Percentiles rank a stretch among this genome's conserved stretches.
Evolutionary conservation across 129 eudicot genomes (phyloP).

Genomic region (Calendula officinalis): DNA sequence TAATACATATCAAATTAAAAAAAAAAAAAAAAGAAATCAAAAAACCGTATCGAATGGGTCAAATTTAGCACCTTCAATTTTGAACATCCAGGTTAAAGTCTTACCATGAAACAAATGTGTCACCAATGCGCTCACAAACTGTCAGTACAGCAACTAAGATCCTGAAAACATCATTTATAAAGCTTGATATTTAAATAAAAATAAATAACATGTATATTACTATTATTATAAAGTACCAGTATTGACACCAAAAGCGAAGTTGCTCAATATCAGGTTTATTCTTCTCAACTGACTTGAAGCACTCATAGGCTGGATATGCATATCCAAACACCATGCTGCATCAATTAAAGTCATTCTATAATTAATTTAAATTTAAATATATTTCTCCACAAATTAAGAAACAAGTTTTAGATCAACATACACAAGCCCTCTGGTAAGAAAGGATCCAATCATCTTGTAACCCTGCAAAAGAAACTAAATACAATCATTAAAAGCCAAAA

Average conservation of each 20-base stretch:
- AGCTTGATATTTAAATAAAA: slow-evolving; percentile 1
- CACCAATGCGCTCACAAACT: slow-evolving; percentile 81
- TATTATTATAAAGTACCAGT: slow-evolving; percentile 48
- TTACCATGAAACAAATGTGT: slow-evolving; percentile 85
- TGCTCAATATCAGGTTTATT: slow-evolving; percentile 83
- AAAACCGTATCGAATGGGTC: neutral
- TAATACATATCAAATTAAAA: too few species aligned
- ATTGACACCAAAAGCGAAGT: slow-evolving; percentile 96
- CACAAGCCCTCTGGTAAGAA: slow-evolving; percentile 92
- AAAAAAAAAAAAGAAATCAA: too few species aligned
- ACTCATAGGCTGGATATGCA: slow-evolving; percentile 95
- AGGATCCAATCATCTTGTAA: slow-evolving; percentile 84
- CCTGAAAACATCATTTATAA: slow-evolving; percentile 48
- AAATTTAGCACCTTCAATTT: neutral
- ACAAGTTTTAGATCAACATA: slow-evolving; percentile 38
- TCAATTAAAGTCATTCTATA: neutral
- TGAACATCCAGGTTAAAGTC: slow-evolving; percentile 9
- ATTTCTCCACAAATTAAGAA: slow-evolving; percentile 3
- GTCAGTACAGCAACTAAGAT: slow-evolving; percentile 85
- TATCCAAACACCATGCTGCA: slow-evolving; percentile 88
- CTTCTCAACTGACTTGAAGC: slow-evolving; percentile 80
- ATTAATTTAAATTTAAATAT: slow-evolving; percentile 1
- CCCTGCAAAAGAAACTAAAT: slow-evolving; percentile 38
- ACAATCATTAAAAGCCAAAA: neutral
- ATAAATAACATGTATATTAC: neutral